A percentile compares a stretch with the other conserved stretches of the same genome.
Conservation (phyloP, 179 eudicot genomes). For the Beta macrorhiza region DNA sequence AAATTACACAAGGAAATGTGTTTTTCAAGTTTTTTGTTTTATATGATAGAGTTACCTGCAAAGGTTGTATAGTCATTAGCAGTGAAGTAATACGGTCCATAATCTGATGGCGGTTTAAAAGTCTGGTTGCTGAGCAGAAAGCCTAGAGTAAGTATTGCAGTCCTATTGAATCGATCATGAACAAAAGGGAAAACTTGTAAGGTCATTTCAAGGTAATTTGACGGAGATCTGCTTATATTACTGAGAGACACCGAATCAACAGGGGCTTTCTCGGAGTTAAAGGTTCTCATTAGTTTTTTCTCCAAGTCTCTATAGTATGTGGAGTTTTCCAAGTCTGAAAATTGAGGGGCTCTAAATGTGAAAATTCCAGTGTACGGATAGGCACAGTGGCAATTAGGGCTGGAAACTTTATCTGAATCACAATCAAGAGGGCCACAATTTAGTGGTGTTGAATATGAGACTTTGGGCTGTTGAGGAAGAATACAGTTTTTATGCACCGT, state of each 20-base stretch:
- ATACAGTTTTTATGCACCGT: conserved; percentile 39
- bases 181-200: conserved; percentile 60
- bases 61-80: conserved; percentile 36
- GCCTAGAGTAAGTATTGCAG: conserved; percentile 49
- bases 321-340: conserved; percentile 56
- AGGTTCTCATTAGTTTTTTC: conserved; percentile 36
- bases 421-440: conserved; percentile 50
- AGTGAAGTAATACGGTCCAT: conserved; percentile 60
- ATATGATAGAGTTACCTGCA: conserved; percentile 43
- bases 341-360: conserved; percentile 60
- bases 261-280: conserved; percentile 35
- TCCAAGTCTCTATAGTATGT: conserved; percentile 44
- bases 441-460: conserved; percentile 54
- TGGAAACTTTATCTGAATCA: conserved; percentile 45
- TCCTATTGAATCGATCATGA: conserved; percentile 48
- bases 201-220: conserved; percentile 47
- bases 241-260: conserved; percentile 75
- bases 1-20: background rate
- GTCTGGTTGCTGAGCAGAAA: conserved; percentile 63
- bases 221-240: conserved; percentile 46
- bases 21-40: background rate
- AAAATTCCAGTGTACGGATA: conserved; percentile 64
- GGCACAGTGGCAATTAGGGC: conserved; percentile 77
- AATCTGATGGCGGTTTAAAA: conserved; percentile 56
- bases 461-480: conserved; percentile 32